Percentiles rank a stretch among this genome's conserved stretches.
Evolutionary conservation across 1,284 basidiomycete genomes (phyloP).

Genomic region (Moesziomyces parantarcticus): DNA sequence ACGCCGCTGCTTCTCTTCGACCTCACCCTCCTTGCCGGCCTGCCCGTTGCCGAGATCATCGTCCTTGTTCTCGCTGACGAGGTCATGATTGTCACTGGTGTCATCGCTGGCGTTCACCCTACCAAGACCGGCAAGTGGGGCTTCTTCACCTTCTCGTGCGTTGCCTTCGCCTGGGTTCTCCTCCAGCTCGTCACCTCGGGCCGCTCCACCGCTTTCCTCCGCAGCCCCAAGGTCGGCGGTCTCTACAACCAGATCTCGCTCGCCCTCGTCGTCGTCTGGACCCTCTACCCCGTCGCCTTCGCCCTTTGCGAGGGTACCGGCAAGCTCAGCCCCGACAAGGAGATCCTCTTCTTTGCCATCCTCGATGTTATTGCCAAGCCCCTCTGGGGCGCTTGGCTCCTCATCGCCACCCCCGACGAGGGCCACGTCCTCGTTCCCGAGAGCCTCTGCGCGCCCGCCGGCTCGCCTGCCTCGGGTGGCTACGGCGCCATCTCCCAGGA

Average conservation of each 20-base stretch:
- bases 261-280: slow-evolving; percentile 56
- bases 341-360: slow-evolving; percentile 58
- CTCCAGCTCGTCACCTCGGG: slow-evolving; percentile 51
- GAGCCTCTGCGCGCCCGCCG: slow-evolving; percentile 44
- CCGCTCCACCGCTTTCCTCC: slow-evolving; percentile 52
- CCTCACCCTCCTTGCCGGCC: slow-evolving; percentile 54
- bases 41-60: slow-evolving; percentile 58
- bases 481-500: slow-evolving; percentile 58
- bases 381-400: slow-evolving; percentile 55
- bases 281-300: slow-evolving; percentile 54
- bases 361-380: slow-evolving; percentile 60
- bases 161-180: slow-evolving; percentile 50
- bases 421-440: slow-evolving; percentile 58
- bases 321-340: slow-evolving; percentile 51
- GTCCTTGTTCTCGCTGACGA: slow-evolving; percentile 52
- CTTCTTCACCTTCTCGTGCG: slow-evolving; percentile 54
- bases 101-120: slow-evolving; percentile 57
- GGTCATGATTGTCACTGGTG: slow-evolving; percentile 57
- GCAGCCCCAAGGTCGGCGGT: slow-evolving; percentile 55
- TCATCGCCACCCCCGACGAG: slow-evolving; percentile 55
- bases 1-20: slow-evolving; percentile 58
- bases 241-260: slow-evolving; percentile 60
- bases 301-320: slow-evolving; percentile 56
- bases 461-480: slow-evolving; percentile 39
- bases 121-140: slow-evolving; percentile 56